Evolutionary conservation across 345 rosid species (phyloP), one percentile per base, ranked within the genome.

Genomic region (Litchi chinensis): DNA sequence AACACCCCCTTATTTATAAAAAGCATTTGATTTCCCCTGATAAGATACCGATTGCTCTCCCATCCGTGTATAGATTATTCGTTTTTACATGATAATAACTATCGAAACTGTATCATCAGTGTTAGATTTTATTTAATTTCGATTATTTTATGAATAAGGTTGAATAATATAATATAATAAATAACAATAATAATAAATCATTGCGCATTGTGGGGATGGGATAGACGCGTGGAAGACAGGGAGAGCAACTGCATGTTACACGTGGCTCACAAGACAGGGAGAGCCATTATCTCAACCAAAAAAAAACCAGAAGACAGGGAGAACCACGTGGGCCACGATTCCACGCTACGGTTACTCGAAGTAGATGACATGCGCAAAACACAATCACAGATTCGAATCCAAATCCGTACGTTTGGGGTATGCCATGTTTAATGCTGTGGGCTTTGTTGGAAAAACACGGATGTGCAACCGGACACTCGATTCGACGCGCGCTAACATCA

Each of bases 401-500:
- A 32, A 32, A 32, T 32, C 37, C 37, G 2, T 32, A 3, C 37
- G 4, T 32, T 50, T 50, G 4, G 54, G 19, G 4, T 13, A 15
- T 50, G 18, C 1, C 13, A 13, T 13, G 56, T 50, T 50, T 48
- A 3, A 32, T 32, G 4, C 2, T 32, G 37, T 26, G 56, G 78
- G 8, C 8, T 44, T 26, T 44, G 1, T 6, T 21, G 10, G 26
- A 43, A 44, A 10, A 19, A 64, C 60, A 26, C 60, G 70, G 5
- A 13, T 12, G 1, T 5, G 26, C 4, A 0, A 63, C 19, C 69
- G 10, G 10, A 24, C 69, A 44, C 26, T 68, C 3, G 3, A 32
- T 32, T 32, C 37, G 37, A 32, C 37, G 37, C 77, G 77, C 63
- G 60, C 9, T 22, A 15, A 12, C 60, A 74, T 16, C 69, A 74